Conservation (phyloP, 2,329 filamentous ascomycete genomes). For the Dendryphion nanum region DNA sequence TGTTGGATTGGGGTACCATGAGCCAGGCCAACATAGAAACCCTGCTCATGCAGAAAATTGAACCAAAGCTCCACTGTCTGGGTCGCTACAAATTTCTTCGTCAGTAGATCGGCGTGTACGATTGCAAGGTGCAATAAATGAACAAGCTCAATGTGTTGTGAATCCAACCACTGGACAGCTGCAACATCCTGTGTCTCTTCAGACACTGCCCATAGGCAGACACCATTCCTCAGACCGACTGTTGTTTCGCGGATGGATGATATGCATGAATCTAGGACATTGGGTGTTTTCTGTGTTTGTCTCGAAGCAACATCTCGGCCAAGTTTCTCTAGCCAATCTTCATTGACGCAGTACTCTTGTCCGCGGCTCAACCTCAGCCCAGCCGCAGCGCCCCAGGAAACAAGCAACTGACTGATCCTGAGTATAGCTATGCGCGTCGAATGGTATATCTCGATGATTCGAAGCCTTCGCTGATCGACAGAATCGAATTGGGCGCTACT, state of each 20-base stretch:
- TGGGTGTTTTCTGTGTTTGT: slow-evolving; percentile 43
- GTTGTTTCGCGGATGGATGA: slow-evolving; percentile 50
- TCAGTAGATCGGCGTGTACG: slow-evolving; percentile 61
- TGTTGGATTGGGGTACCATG: slow-evolving; percentile 43
- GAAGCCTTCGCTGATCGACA: slow-evolving; percentile 60
- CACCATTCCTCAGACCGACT: slow-evolving; percentile 42
- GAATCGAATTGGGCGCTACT: slow-evolving; percentile 56
- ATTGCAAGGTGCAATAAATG: slow-evolving; percentile 74
- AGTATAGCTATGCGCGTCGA: slow-evolving; percentile 62
- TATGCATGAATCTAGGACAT: slow-evolving; percentile 43
- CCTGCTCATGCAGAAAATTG: slow-evolving; percentile 19
- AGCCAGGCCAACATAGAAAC: slow-evolving; percentile 50
- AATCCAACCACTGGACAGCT: slow-evolving; percentile 62
- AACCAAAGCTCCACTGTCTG: slow-evolving; percentile 36
- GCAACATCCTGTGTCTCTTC: slow-evolving; percentile 54
- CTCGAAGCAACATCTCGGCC: slow-evolving; percentile 25
- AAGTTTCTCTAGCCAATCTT: slow-evolving; percentile 33
- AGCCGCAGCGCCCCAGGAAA: slow-evolving; percentile 31
- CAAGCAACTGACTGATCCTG: slow-evolving; percentile 35
- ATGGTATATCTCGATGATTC: slow-evolving; percentile 71
- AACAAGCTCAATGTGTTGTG: slow-evolving; percentile 66
- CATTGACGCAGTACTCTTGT: slow-evolving; percentile 28
- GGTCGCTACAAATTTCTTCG: slow-evolving; percentile 27
- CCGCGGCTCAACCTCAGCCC: slow-evolving; percentile 26
- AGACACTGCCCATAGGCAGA: slow-evolving; percentile 46